Conservation (phyloP, 768 basidiomycete genomes). For the Suillus decipiens region DNA sequence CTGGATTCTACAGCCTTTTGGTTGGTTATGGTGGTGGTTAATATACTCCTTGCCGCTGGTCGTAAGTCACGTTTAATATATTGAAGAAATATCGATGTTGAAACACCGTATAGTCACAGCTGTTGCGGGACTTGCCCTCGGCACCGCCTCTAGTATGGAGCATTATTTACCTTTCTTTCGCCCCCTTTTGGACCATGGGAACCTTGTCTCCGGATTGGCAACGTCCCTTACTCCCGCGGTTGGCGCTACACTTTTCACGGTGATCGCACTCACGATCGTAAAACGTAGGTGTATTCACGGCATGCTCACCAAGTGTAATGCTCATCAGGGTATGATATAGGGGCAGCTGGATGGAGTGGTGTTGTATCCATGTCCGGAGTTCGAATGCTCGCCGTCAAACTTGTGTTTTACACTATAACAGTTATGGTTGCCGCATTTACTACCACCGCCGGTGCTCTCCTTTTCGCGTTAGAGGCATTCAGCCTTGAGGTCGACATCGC, state of each 20-base stretch:
- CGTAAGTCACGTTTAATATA: conserved; percentile 46
- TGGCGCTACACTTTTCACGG: conserved; percentile 57
- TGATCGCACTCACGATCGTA: conserved; percentile 51
- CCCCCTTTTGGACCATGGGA: conserved; percentile 48
- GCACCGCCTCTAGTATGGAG: conserved; percentile 70
- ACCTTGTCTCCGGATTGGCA: conserved; percentile 61
- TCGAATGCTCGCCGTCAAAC: conserved; percentile 59
- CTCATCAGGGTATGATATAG: conserved; percentile 33
- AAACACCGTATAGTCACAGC: conserved; percentile 57
- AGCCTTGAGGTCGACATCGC: conserved; percentile 38
- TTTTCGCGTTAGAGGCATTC: conserved; percentile 68
- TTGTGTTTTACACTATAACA: conserved; percentile 60
- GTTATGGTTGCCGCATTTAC: conserved; percentile 61
- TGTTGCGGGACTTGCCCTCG: conserved; percentile 64
- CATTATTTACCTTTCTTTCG: conserved; percentile 69
- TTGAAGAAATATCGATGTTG: conserved; percentile 7
- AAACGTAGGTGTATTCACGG: conserved; percentile 47
- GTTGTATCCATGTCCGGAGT: conserved; percentile 64
- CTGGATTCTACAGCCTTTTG: conserved; percentile 56
- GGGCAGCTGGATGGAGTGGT: conserved; percentile 53
- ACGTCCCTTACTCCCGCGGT: conserved; percentile 70
- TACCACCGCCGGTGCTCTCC: conserved; percentile 62
- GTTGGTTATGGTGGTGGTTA: conserved; percentile 51
- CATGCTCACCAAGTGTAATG: not conserved
- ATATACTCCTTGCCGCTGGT: conserved; percentile 54